Percentiles rank a stretch among this genome's conserved stretches.
Evolutionary conservation across 1,284 basidiomycete genomes (phyloP).

Genomic region (Ganoderma sinense): DNA sequence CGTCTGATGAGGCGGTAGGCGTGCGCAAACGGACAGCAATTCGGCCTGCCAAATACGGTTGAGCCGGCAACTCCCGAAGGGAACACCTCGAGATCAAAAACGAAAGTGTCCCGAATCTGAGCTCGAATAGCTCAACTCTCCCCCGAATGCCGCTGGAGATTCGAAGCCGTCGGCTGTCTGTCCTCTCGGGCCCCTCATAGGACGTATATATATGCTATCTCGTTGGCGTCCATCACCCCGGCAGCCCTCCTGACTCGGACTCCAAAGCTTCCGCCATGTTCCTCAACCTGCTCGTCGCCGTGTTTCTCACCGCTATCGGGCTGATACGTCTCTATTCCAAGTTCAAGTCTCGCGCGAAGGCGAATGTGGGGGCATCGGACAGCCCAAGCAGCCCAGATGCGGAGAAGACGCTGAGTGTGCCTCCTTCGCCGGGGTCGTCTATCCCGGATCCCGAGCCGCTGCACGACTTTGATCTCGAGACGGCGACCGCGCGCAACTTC

Average conservation of each 20-base stretch:
- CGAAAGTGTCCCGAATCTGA: neutral
- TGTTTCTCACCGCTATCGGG: neutral
- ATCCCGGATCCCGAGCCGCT: slow-evolving; percentile 40
- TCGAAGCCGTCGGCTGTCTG: neutral
- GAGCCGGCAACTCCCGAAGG: neutral
- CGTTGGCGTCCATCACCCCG: neutral
- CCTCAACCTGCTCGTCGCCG: neutral
- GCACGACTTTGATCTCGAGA: slow-evolving; percentile 37
- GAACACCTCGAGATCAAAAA: neutral
- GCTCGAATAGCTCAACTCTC: neutral
- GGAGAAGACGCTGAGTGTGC: neutral
- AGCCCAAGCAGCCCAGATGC: neutral
- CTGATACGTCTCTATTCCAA: neutral
- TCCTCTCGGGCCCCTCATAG: neutral
- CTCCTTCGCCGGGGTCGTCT: neutral
- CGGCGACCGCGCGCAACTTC: slow-evolving; percentile 43
- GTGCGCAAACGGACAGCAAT: no score
- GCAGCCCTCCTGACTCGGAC: neutral
- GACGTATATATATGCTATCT: neutral
- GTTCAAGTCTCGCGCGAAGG: neutral
- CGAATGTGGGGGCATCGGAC: neutral
- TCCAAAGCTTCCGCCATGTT: neutral
- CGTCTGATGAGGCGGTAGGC: no score
- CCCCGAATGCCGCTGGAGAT: neutral
- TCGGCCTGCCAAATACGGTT: no score